Base-by-base conservation (phyloP, 2,329 filamentous ascomycete species). In the Cryphonectria parasitica region DNA sequence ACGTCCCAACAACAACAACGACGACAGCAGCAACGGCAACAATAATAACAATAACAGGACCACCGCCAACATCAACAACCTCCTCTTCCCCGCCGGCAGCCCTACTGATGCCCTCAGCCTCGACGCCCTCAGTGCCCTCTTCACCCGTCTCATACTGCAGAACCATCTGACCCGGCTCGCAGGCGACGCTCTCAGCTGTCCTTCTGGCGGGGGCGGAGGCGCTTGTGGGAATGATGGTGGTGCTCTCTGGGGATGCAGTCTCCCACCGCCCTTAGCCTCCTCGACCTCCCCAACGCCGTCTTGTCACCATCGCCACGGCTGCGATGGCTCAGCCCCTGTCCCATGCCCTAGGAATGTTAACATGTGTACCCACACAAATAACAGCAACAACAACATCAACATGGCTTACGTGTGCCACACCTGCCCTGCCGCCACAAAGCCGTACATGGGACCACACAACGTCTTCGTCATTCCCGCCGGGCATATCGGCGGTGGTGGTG, bases 71-170 rank as follows among this genome's bases (percentile, higher is more conserved):
- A 64, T 22, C 19, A 56, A 66, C 31, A 22, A 60, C 31, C 56
- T 64, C 49, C 34, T 65, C 64, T 36, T 56, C 3, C 67, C 31
- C 31, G 56, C 36, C 70, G 25, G 39, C 49, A 17, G 64, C 60
- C 8, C 5, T 43, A 19, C 36, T 58, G 66, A 39, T 61, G 19
- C n/a, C 54, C 60, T 63, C 63, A 61, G 43, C 64, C 36, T 64
- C 25, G 70, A 72, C 43, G 19, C 28, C 41, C 60, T 72, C 39
- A 41, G 64, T n/a, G 41, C 60, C 41, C 70, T 72, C 34, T 63
- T 72, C 68, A 66, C 68, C 41, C 70, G 68, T 7, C 70, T 72
- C 52, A 72, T 72, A 64, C 61, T 72, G 31, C 70, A 72, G 61
- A 66, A 67, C 68, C 68, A 67, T 41, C 70, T 72, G 39, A 67